These are phyloP conservation scores for Lablab purpureus DNA, from an alignment of 306 rosid species.

Conservation along the genomic window DNA sequence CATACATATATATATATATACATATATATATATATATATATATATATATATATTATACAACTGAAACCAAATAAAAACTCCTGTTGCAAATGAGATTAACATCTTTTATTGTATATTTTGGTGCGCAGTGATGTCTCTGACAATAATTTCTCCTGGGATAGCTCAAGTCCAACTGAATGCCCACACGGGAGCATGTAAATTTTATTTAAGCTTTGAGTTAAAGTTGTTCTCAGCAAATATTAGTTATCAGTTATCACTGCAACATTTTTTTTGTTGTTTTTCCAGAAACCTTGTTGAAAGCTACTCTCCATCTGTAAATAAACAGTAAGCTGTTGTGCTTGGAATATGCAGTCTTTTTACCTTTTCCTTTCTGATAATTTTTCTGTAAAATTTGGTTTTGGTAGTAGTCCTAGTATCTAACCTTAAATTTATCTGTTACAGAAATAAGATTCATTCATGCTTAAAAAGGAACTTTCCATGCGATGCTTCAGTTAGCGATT, in stretches of 20 bases:
- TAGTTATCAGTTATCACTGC: conserved; percentile 22
- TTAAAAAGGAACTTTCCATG: conserved; percentile 80
- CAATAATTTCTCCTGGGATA: conserved; percentile 84
- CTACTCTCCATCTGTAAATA: conserved; percentile 67
- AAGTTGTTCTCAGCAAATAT: neutral
- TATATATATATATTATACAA: conserved; percentile 21
- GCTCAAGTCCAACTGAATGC: conserved; percentile 74
- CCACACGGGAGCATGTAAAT: conserved; percentile 82
- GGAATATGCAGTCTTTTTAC: conserved; percentile 34
- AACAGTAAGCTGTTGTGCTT: conserved; percentile 57
- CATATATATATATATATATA: no score
- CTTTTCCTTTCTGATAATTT: conserved; percentile 20
- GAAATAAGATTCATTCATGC: conserved; percentile 66
- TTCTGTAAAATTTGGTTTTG: conserved; percentile 34
- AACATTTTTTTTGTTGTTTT: conserved; percentile 44
- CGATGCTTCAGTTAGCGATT: conserved; percentile 39
- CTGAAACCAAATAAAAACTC: neutral
- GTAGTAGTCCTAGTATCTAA: conserved; percentile 25
- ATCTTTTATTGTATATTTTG: conserved; percentile 40
- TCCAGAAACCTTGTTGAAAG: conserved; percentile 90
- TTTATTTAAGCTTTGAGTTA: conserved; percentile 29
- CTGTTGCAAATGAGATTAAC: conserved; percentile 27
- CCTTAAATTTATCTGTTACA: conserved; percentile 46
- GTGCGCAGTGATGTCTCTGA: conserved; percentile 80
- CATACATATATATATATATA: no score